A percentile compares a stretch with the other conserved stretches of the same genome.
phyloP scores from a whole-genome alignment of 495 filamentous ascomycete genomes.

The Pseudotulostoma volvatum region DNA sequence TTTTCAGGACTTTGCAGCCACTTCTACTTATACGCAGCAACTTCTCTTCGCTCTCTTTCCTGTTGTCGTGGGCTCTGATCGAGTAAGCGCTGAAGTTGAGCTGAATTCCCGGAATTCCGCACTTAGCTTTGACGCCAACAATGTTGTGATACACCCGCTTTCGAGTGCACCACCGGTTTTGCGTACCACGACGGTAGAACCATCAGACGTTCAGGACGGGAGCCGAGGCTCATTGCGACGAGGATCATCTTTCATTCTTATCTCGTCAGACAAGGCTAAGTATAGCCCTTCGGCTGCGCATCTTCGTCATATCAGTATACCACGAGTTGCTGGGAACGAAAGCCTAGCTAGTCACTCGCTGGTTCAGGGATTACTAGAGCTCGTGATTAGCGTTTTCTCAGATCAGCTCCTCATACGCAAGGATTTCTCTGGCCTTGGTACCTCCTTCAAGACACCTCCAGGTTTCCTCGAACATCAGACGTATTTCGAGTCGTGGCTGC shows the following conservation, averaged over 20 bases:
- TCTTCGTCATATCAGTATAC: conserved; percentile 35
- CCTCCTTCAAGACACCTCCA: conserved; percentile 79
- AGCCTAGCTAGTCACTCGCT: conserved; percentile 47
- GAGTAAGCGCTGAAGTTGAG: conserved; percentile 66
- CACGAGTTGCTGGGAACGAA: conserved; percentile 19
- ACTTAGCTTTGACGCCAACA: conserved; percentile 71
- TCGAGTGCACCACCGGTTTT: conserved; percentile 48
- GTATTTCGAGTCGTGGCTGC: conserved; percentile 81
- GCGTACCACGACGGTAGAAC: conserved; percentile 47
- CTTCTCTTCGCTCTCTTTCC: conserved; percentile 70
- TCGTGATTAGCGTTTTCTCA: conserved; percentile 60
- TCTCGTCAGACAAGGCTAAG: conserved; percentile 50
- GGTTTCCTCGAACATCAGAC: conserved; percentile 88
- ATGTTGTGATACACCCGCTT: conserved; percentile 63
- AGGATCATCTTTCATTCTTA: conserved; percentile 76
- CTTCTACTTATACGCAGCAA: conserved; percentile 61
- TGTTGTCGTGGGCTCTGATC: conserved; percentile 64
- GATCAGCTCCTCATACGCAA: conserved; percentile 71
- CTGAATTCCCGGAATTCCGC: conserved; percentile 60
- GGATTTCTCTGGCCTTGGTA: conserved; percentile 76
- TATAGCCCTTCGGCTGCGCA: conserved; percentile 39
- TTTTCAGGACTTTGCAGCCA: conserved; percentile 67
- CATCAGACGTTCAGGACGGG: conserved; percentile 28
- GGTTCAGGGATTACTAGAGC: conserved; percentile 55
- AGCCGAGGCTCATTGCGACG: conserved; percentile 44